These are phyloP conservation scores for Aspergillus amoenus DNA, from an alignment of 2,329 filamentous ascomycete genomes.

Conservation along the genomic window DNA sequence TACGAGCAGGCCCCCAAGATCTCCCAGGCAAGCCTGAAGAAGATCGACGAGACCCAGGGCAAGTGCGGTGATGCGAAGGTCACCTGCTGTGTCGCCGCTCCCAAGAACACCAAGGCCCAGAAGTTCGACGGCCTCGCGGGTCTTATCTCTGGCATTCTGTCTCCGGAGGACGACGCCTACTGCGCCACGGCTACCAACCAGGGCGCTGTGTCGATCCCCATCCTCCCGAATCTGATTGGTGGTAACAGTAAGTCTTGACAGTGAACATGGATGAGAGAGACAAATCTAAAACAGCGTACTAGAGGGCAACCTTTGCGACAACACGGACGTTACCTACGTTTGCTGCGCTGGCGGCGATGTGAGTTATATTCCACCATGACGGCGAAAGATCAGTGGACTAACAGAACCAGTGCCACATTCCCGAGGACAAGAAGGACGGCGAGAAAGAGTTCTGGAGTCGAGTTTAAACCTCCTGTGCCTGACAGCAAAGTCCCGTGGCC, in stretches of 20 bases:
- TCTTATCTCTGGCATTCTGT: background rate
- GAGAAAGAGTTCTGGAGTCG: no score
- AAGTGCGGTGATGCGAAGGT: background rate
- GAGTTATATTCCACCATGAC: no score
- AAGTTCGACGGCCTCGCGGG: background rate
- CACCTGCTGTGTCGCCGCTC: background rate
- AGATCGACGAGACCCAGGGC: background rate
- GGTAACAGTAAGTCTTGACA: background rate
- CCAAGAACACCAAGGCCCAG: background rate
- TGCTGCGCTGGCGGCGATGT: no score
- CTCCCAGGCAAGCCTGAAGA: background rate
- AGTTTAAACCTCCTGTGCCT: no score
- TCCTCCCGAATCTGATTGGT: background rate
- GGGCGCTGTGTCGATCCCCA: background rate
- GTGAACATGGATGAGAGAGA: background rate
- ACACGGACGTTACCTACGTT: no score
- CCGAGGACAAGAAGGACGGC: no score
- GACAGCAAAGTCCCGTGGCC: no score
- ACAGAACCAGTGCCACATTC: no score
- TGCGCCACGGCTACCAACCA: background rate
- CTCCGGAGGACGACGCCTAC: background rate
- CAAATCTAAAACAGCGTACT: rapidly evolving
- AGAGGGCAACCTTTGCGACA: no score
- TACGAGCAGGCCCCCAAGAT: background rate
- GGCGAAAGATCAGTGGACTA: no score